Evolutionary conservation across 768 basidiomycete species (phyloP).

Genomic region (Holtermannia corniformis): DNA sequence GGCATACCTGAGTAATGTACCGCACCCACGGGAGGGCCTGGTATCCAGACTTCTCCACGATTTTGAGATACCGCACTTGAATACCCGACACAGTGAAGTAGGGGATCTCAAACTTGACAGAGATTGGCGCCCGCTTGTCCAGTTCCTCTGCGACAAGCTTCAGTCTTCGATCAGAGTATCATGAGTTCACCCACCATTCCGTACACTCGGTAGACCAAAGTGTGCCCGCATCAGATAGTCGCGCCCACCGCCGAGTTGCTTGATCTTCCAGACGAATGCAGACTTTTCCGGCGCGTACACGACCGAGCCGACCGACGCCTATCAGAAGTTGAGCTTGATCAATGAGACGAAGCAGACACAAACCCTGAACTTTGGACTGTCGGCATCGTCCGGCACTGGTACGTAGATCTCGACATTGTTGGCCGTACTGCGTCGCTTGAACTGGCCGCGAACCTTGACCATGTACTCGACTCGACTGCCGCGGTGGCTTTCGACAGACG

Average conservation of each 20-base stretch:
- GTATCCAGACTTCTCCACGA: constrained; percentile 97
- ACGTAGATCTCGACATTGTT: constrained; percentile 99
- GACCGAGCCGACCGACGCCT: constrained; percentile 91
- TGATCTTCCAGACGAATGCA: constrained; percentile 99
- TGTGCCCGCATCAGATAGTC: constrained; percentile 98
- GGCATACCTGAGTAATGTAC: constrained; percentile 63
- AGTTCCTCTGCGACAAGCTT: constrained; percentile 54
- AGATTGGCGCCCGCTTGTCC: constrained; percentile 87
- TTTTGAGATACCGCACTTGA: constrained; percentile 94
- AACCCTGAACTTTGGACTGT: constrained; percentile 93
- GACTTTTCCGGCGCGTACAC: constrained; percentile 98
- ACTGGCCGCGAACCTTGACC: constrained; percentile 90
- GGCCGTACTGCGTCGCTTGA: constrained; percentile 90
- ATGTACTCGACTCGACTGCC: constrained; percentile 91
- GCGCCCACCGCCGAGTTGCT: constrained; percentile 86
- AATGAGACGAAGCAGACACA: constrained; percentile 28
- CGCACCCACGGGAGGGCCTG: constrained; percentile 93
- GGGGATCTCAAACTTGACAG: constrained; percentile 95
- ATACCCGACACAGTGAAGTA: constrained; percentile 99
- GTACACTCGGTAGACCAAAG: constrained; percentile 89
- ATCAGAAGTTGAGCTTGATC: constrained; percentile 2
- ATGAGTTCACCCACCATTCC: constrained; percentile 55
- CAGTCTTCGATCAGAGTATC: not conserved
- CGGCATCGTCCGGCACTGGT: constrained; percentile 97
- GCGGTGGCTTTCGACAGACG: constrained; percentile 84